These are phyloP conservation scores for Paraphoma sp. DNA, from an alignment of 2,329 filamentous ascomycete genomes.

Conservation along the genomic window DNA sequence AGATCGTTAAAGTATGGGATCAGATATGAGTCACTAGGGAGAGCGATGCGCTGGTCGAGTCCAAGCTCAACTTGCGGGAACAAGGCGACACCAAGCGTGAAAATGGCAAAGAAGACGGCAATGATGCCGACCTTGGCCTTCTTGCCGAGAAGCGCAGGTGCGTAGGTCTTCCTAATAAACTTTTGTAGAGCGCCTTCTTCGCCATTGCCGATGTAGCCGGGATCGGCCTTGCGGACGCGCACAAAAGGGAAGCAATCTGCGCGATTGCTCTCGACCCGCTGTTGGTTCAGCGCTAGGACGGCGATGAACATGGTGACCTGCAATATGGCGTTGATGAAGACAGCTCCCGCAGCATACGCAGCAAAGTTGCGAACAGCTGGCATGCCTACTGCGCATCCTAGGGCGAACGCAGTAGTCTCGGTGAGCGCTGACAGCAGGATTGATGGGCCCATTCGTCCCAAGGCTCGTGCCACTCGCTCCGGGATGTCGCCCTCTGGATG, in stretches of 20 bases:
- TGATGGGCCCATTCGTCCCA: conserved; percentile 96
- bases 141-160: conserved; percentile 78
- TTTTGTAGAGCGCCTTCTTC: conserved; percentile 84
- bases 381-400: conserved; percentile 96
- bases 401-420: conserved; percentile 89
- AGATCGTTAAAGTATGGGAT: conserved; percentile 97
- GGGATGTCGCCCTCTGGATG: conserved; percentile 89
- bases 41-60: conserved; percentile 91
- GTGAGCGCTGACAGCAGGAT: conserved; percentile 95
- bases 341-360: conserved; percentile 92
- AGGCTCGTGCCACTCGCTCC: conserved; percentile 80
- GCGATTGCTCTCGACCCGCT: conserved; percentile 83
- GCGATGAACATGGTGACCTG: conserved; percentile 98
- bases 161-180: conserved; percentile 91
- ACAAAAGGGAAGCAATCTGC: conserved; percentile 94
- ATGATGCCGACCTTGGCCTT: conserved; percentile 80
- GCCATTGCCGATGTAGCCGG: conserved; percentile 74
- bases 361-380: conserved; percentile 97
- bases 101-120: conserved; percentile 82
- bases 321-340: conserved; percentile 95
- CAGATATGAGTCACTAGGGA: conserved; percentile 91
- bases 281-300: conserved; percentile 88
- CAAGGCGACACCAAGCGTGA: conserved; percentile 83
- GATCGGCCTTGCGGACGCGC: conserved; percentile 75
- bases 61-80: conserved; percentile 86